Evolutionary conservation across 371 early-diverging fungal species (phyloP).

Genomic region (Apophysomyces ossiformis): DNA sequence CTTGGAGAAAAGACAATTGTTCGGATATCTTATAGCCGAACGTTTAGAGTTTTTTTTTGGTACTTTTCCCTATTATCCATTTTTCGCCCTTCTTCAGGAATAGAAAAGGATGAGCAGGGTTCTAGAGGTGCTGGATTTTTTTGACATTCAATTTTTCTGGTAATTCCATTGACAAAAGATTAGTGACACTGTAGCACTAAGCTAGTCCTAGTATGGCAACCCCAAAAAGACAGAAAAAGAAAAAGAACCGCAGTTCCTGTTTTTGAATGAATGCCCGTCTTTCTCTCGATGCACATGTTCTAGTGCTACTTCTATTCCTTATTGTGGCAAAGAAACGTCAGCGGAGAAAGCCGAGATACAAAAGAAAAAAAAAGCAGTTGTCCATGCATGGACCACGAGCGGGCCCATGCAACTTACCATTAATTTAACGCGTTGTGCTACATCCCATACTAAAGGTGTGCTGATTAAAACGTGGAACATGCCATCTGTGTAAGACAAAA

Average conservation of each 20-base stretch:
- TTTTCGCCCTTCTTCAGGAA: neutral
- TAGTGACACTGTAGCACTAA: neutral
- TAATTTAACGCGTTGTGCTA: neutral
- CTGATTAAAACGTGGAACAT: neutral
- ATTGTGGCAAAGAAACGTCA: neutral
- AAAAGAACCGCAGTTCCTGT: neutral
- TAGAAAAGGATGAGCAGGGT: no score
- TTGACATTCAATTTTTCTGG: no score
- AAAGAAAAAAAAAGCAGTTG: neutral
- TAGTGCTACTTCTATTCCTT: neutral
- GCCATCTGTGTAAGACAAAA: neutral
- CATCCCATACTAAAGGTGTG: no score
- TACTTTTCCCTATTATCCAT: neutral
- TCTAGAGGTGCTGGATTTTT: no score
- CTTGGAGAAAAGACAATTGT: no score
- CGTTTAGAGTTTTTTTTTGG: no score
- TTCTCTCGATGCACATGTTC: neutral
- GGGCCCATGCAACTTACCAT: neutral
- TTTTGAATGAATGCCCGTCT: neutral
- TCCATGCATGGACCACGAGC: slow-evolving; percentile 9
- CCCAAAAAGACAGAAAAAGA: no score
- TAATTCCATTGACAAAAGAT: neutral
- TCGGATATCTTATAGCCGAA: no score
- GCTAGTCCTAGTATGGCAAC: neutral
- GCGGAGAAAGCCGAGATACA: neutral